These are phyloP conservation scores for Alternaria longipes DNA, from an alignment of 2,329 filamentous ascomycete species.

Conservation along the genomic window DNA sequence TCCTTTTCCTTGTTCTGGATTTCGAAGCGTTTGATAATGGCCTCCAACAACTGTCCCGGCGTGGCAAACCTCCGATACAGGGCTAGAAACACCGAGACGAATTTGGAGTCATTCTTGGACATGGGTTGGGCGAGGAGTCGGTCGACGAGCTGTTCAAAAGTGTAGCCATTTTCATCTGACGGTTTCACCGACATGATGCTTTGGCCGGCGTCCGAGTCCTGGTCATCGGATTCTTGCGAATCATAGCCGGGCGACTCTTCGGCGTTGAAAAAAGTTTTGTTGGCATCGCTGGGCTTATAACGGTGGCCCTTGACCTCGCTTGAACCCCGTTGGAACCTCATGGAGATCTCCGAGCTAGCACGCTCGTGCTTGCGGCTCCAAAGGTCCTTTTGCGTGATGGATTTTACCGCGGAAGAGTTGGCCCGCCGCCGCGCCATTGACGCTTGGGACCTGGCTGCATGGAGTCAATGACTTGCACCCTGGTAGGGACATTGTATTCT, in stretches of 20 bases:
- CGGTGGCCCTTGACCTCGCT: constrained; percentile 45
- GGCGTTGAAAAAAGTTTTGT: constrained; percentile 69
- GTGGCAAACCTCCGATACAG: constrained; percentile 93
- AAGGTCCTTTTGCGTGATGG: constrained; percentile 51
- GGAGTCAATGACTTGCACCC: constrained; percentile 27
- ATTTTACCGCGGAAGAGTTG: constrained; percentile 56
- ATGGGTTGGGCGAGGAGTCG: constrained; percentile 83
- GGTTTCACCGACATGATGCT: constrained; percentile 48
- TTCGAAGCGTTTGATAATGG: constrained; percentile 81
- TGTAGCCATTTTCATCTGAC: constrained; percentile 68
- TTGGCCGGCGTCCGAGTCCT: constrained; percentile 68
- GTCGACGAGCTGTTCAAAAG: constrained; percentile 71
- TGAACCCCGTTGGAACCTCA: constrained; percentile 42
- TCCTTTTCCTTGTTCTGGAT: constrained; percentile 71
- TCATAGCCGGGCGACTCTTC: constrained; percentile 77
- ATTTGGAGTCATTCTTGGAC: constrained; percentile 88
- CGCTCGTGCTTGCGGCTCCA: constrained; percentile 55
- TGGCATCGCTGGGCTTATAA: constrained; percentile 56
- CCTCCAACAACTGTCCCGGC: constrained; percentile 78
- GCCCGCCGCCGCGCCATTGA: constrained; percentile 54
- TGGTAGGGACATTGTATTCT: neutral
- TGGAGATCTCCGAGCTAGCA: constrained; percentile 58
- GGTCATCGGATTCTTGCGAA: constrained; percentile 71
- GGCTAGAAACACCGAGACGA: constrained; percentile 86
- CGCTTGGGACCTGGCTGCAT: constrained; percentile 44